Evolutionary conservation across 768 basidiomycete species (phyloP), one percentile per base, ranked within the genome.

Genomic region (Leucogyrophana mollusca): DNA sequence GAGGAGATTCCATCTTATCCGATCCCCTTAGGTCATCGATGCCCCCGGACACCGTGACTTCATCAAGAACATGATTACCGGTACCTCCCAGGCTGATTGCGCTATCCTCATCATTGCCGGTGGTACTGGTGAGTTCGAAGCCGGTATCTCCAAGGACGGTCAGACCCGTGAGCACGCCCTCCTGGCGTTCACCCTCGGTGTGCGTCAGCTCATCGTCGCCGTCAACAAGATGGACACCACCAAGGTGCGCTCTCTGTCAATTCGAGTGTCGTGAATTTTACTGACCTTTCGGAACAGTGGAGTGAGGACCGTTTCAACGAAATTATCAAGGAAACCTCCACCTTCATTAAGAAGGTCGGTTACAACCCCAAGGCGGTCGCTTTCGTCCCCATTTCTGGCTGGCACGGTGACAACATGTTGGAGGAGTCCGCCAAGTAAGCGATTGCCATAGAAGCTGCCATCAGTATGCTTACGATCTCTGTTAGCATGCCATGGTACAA

Each of bases 351-450:
- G 85, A 96, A 97, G 83, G 95, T 97, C 67, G 95, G 95, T 45
- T 98, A 96, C 83, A 97, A 98, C 87, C 95, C 95, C 71, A 97
- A 96, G 83, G 69, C 85, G 46, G 94, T 99, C 56, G 83, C 95
- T 53, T 99, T 98, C 78, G 95, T 98, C 53, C 96, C 96, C 66
- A 99, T 99, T 74, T 99, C 96, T 53, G 96, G 96, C 61, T 99
- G 96, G 96, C 94, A 98, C 81, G 96, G 96, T 67, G 96, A 99
- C 85, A 99, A 99, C 89, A 99, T 99, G 95, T 79, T 99, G 78
- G 95, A 98, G 82, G 92, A 94, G 75, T 96, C 96, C 57, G 2
- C 68, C 75, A 99, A 98, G 91, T 92, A 67, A 40, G 86, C 68
- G 18, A 4, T 43, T 4, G 21, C 35, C 17, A 16, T 36, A 45